phyloP scores from a whole-genome alignment of 164 flowering plant species.

The Vitis vinifera region DNA sequence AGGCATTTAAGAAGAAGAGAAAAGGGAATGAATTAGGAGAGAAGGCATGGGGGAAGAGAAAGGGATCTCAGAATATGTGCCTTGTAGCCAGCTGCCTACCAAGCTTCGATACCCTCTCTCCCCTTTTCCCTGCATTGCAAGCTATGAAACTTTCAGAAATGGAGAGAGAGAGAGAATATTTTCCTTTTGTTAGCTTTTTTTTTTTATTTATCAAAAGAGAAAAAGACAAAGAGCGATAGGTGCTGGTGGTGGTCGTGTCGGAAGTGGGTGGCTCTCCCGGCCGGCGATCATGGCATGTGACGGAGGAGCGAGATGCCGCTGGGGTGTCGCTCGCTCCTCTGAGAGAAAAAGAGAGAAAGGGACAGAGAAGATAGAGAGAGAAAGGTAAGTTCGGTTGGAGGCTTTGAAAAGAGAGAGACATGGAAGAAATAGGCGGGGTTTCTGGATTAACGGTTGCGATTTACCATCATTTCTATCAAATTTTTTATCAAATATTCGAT shows the following conservation, averaged over 20 bases:
- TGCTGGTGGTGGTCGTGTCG: no score
- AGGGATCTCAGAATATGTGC: constrained; percentile 21
- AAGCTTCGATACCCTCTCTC: background rate
- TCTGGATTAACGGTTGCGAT: background rate
- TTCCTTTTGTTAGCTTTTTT: constrained; percentile 5
- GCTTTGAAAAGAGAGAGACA: background rate
- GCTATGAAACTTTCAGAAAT: constrained; percentile 1
- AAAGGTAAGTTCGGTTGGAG: background rate
- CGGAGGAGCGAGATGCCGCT: constrained; percentile 10
- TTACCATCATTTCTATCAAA: no score
- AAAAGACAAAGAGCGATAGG: background rate
- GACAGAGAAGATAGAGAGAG: background rate
- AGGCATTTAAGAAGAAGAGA: constrained; percentile 5
- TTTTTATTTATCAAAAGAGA: constrained; percentile 1
- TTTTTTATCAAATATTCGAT: no score
- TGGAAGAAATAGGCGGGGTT: background rate
- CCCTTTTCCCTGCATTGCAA: constrained; percentile 23
- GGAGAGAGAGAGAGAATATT: constrained; percentile 12
- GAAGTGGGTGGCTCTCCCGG: no score
- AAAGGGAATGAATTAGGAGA: constrained; percentile 3
- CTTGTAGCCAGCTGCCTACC: constrained; percentile 4
- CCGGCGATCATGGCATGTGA: background rate
- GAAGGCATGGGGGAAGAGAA: constrained; percentile 7
- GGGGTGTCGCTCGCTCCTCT: constrained; percentile 5
- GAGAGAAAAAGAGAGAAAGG: constrained; percentile 15